Percentiles rank a stretch among this genome's conserved stretches.
Evolutionary conservation across 768 basidiomycete species (phyloP).

Genomic region (Stropharia rugosoannulata): DNA sequence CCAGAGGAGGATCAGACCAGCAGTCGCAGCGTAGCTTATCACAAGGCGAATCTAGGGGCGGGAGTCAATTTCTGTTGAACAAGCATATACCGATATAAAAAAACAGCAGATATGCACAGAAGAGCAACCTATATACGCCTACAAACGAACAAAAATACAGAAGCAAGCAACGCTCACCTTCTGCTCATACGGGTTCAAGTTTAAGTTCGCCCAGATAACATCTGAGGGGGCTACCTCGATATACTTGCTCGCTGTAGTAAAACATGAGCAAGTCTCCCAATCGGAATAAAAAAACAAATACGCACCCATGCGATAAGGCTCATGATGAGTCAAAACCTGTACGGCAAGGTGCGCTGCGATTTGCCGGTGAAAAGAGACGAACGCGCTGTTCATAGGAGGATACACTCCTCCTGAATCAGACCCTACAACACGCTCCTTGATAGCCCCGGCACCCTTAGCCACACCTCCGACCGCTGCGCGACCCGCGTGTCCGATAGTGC

Average conservation of each 20-base stretch:
- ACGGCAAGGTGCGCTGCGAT: conserved; percentile 89
- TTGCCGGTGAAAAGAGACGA: conserved; percentile 90
- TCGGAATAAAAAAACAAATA: conserved; percentile 4
- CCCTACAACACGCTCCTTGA: conserved; percentile 20
- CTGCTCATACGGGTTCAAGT: conserved; percentile 86
- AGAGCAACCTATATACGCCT: neutral
- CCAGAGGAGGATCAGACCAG: conserved; percentile 85
- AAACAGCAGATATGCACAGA: neutral
- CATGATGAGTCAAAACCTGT: conserved; percentile 74
- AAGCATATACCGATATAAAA: neutral
- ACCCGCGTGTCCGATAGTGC: conserved; percentile 16
- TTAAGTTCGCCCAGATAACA: conserved; percentile 90
- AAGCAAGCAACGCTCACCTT: conserved; percentile 35
- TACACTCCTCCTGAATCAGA: conserved; percentile 35
- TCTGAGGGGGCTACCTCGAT: conserved; percentile 85
- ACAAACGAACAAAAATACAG: neutral
- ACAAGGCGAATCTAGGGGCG: conserved; percentile 45
- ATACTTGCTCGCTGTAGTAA: conserved; percentile 48
- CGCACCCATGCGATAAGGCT: conserved; percentile 77
- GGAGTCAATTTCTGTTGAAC: neutral
- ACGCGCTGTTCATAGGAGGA: conserved; percentile 69
- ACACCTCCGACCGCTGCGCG: conserved; percentile 26
- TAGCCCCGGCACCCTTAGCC: conserved; percentile 20
- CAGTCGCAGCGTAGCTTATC: conserved; percentile 73
- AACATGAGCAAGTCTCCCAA: neutral